Conservation (phyloP, 2,329 filamentous ascomycete genomes). For the Aspergillus tamarii region DNA sequence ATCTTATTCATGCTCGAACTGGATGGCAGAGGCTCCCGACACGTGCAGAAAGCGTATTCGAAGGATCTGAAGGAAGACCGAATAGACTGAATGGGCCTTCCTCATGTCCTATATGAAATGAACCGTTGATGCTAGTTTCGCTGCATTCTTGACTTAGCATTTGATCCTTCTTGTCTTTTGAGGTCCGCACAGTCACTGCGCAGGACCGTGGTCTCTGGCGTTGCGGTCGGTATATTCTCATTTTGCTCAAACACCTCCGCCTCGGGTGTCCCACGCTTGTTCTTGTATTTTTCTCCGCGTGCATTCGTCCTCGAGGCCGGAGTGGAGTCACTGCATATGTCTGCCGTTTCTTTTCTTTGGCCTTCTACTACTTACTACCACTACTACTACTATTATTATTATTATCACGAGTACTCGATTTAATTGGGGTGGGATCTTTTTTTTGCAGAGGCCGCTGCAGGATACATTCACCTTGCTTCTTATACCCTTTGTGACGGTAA, state of each 20-base stretch:
- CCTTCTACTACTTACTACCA: neutral
- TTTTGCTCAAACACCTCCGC: neutral
- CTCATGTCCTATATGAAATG: neutral
- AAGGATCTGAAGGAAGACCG: constrained; percentile 48
- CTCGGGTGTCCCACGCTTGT: neutral
- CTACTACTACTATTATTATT: constrained; percentile 6
- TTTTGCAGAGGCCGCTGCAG: neutral
- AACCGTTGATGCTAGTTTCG: neutral
- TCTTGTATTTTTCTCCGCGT: constrained; percentile 6
- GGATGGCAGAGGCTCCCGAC: constrained; percentile 61
- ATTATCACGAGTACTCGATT: constrained; percentile 9
- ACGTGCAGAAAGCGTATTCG: constrained; percentile 48
- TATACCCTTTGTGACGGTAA: constrained; percentile 5
- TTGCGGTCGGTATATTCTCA: constrained; percentile 19
- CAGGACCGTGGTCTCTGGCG: constrained; percentile 31
- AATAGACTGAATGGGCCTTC: constrained; percentile 25
- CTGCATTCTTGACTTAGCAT: constrained; percentile 3
- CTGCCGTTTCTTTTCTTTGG: constrained; percentile 1
- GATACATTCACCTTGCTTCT: neutral
- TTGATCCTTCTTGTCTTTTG: constrained; percentile 4
- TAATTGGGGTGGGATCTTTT: constrained; percentile 3
- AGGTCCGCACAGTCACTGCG: constrained; percentile 26
- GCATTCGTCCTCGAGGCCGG: constrained; percentile 2
- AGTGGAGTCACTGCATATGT: constrained; percentile 5
- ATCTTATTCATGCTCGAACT: constrained; percentile 77